Base-by-base conservation (phyloP, 805 yeast species). In the Saccharomyces kudriavzevii region DNA sequence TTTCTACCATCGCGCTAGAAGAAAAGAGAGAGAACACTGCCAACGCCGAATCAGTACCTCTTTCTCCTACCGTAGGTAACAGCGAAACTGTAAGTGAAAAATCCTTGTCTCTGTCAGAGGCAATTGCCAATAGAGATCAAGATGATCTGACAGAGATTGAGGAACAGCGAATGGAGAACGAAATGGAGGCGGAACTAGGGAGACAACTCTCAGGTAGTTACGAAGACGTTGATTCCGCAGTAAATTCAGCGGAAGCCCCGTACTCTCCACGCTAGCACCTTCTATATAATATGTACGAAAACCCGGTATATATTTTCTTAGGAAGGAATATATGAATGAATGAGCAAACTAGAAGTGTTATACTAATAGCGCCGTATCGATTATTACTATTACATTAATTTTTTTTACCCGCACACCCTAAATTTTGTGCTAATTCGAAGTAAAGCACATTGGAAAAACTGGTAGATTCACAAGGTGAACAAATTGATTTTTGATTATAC, bases 131-230 rank as follows among this genome's bases (percentile, higher is more conserved):
- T 1, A 52, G 60, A 48, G 59, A 60, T 28, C 58, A 57, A 40
- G 30, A 51, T 40, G 62, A 49, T 5, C 10, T 8, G 1, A 43
- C 56, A 11, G 56, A 54, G 20, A 17, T 52, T 10, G 13, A 56
- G 31, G 63, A 61, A 40, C 55, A 53, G 40, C 47, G 52, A 13
- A 22, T 60, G 22, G 65, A 61, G 48, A 56, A 52, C 2, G 45
- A 51, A 26, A 50, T 52, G 4, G 62, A 58, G 49, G 48, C n/a
- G 11, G 51, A 46, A 27, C 56, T 58, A 58, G 49, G 53, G 47
- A 40, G 49, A 9, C 52, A 57, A 17, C 50, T 55, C 25, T 25
- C 55, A 6, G 43, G 51, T 17, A 24, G 11, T 24, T 35, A 35
- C 43, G 43, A 35, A 27, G 40, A 49, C 24, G 11, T 31, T 20